Percentiles rank a stretch among this genome's conserved stretches.
Evolutionary conservation across 495 filamentous ascomycete species (phyloP).

Genomic region (Xylaria sp.): DNA sequence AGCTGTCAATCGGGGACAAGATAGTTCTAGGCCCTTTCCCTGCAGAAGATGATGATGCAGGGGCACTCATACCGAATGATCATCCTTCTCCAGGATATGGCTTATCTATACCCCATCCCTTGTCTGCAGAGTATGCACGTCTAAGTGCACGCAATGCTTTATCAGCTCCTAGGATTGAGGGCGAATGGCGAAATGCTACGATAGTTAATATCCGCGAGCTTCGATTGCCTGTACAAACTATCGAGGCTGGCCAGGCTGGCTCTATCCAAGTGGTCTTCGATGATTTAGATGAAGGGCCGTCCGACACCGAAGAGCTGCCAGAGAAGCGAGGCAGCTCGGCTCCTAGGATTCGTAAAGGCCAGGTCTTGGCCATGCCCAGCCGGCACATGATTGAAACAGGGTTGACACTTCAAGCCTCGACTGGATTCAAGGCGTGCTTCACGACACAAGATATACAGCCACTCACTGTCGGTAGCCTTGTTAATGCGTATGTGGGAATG

Average conservation of each 20-base stretch:
- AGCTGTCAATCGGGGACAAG: slow-evolving; percentile 77
- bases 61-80: slow-evolving; percentile 46
- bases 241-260: slow-evolving; percentile 85
- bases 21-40: slow-evolving; percentile 82
- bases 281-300: slow-evolving; percentile 26
- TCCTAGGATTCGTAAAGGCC: slow-evolving; percentile 77
- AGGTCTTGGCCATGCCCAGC: slow-evolving; percentile 72
- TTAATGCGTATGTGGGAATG: slow-evolving; percentile 85
- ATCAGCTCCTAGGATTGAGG: slow-evolving; percentile 54
- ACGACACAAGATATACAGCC: slow-evolving; percentile 46
- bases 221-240: slow-evolving; percentile 77
- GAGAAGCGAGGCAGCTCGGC: slow-evolving; percentile 41
- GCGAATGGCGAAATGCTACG: slow-evolving; percentile 77
- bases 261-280: slow-evolving; percentile 81
- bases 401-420: slow-evolving; percentile 60
- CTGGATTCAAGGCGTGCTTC: slow-evolving; percentile 60
- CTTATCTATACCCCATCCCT: slow-evolving; percentile 51
- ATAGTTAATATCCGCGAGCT: slow-evolving; percentile 89
- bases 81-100: slow-evolving; percentile 46
- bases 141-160: slow-evolving; percentile 48
- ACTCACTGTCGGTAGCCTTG: slow-evolving; percentile 59
- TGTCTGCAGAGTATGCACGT: slow-evolving; percentile 50
- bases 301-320: slow-evolving; percentile 28
- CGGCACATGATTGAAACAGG: slow-evolving; percentile 56
- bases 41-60: slow-evolving; percentile 48